Evolutionary conservation across 2,329 filamentous ascomycete genomes (phyloP).

Genomic region (Aspergillus candidus): DNA sequence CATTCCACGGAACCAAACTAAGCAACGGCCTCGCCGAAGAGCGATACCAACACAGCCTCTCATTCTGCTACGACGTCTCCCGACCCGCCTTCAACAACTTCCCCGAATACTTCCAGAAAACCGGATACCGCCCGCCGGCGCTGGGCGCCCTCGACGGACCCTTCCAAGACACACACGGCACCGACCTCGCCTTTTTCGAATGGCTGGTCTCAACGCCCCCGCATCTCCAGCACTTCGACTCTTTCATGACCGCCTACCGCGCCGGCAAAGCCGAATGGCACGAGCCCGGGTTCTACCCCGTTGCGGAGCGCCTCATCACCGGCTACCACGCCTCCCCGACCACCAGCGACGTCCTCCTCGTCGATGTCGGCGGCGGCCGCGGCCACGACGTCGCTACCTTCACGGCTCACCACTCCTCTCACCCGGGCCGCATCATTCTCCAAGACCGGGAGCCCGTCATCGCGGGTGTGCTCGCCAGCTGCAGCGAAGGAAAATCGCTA

Average conservation of each 20-base stretch:
- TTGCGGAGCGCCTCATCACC: too few species aligned
- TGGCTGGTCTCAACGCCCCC: conserved; percentile 34
- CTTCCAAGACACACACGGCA: conserved; percentile 34
- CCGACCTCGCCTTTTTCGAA: conserved; percentile 31
- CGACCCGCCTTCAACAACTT: conserved; percentile 30
- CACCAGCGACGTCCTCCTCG: conserved; percentile 27
- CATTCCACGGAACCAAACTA: conserved; percentile 24
- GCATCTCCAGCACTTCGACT: conserved; percentile 29
- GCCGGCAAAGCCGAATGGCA: conserved; percentile 35
- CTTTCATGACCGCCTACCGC: conserved; percentile 36
- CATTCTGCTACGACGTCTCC: conserved; percentile 34
- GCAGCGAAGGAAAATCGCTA: background rate
- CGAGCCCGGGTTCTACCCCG: conserved; percentile 12
- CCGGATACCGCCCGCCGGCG: conserved; percentile 22
- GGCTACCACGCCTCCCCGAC: background rate
- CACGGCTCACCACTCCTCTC: conserved; percentile 24
- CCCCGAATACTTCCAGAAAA: conserved; percentile 28
- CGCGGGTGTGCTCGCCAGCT: conserved; percentile 21
- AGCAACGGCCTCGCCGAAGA: conserved; percentile 31
- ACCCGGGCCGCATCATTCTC: conserved; percentile 3
- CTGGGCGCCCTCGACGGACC: conserved; percentile 26
- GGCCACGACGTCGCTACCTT: conserved; percentile 39
- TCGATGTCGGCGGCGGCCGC: conserved; percentile 16
- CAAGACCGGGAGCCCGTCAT: conserved; percentile 19
- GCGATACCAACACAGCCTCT: conserved; percentile 32